These are phyloP conservation scores for Neurospora sp. DNA, from an alignment of 2,329 filamentous ascomycete species.

Conservation along the genomic window DNA sequence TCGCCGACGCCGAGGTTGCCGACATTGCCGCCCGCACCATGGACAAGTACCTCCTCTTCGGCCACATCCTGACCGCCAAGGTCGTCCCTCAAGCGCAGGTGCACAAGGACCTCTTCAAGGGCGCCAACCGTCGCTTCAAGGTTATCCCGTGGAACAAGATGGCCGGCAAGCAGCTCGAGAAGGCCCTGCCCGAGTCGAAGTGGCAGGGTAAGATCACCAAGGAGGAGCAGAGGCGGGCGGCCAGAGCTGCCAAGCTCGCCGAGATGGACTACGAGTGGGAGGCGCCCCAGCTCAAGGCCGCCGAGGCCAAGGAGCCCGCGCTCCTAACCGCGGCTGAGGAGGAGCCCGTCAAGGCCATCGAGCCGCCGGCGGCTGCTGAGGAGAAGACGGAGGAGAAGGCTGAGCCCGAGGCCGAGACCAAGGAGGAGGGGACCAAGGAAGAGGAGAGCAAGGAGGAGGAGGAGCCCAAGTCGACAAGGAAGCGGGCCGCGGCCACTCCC, in stretches of 20 bases:
- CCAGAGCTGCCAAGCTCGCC: conserved; percentile 66
- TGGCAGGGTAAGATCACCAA: conserved; percentile 69
- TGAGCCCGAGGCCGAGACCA: conserved; percentile 19
- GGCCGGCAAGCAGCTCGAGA: conserved; percentile 63
- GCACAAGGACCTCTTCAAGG: conserved; percentile 77
- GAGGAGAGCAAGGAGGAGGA: conserved; percentile 24
- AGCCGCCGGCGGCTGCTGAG: conserved; percentile 21
- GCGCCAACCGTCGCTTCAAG: conserved; percentile 85
- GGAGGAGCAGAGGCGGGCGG: conserved; percentile 61
- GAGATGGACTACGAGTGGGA: conserved; percentile 77
- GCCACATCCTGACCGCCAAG: conserved; percentile 85
- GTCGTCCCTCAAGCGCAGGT: conserved; percentile 66
- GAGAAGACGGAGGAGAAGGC: conserved; percentile 28
- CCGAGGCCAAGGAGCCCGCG: conserved; percentile 22
- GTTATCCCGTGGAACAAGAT: conserved; percentile 80
- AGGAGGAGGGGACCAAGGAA: conserved; percentile 13
- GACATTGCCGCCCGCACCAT: conserved; percentile 91
- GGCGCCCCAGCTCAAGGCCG: conserved; percentile 57
- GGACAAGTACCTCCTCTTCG: conserved; percentile 95
- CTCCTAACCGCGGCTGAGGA: conserved; percentile 26
- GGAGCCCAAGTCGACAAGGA: conserved; percentile 19
- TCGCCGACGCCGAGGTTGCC: conserved; percentile 65
- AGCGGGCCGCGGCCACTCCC: conserved; percentile 10
- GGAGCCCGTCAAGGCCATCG: conserved; percentile 28
- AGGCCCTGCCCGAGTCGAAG: conserved; percentile 60